These are phyloP conservation scores for Sphaerobolus stellatus DNA, from an alignment of 1,284 basidiomycete genomes.

Conservation along the genomic window DNA sequence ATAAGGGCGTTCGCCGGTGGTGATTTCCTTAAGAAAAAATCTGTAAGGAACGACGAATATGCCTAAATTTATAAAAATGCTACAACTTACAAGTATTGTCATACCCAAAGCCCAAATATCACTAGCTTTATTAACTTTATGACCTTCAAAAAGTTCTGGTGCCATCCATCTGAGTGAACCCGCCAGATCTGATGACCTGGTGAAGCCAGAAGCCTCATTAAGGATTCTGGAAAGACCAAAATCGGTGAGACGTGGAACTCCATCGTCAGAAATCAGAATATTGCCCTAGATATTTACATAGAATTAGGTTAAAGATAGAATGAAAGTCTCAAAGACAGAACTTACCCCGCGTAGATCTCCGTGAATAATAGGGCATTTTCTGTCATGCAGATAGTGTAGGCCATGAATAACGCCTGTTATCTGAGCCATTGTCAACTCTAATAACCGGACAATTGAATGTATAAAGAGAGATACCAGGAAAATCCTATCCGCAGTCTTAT, in stretches of 20 bases:
- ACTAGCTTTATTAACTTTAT: not conserved
- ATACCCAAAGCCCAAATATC: constrained; percentile 3
- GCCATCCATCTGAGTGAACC: constrained; percentile 2
- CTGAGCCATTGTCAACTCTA: not conserved
- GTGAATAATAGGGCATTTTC: not conserved
- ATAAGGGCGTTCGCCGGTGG: no score
- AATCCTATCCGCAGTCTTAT: not conserved
- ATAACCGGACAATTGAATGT: not conserved
- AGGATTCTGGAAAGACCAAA: not conserved
- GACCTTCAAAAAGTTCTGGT: not conserved
- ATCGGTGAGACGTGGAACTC: not conserved
- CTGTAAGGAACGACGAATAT: no score
- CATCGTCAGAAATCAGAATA: not conserved
- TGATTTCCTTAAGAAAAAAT: no score
- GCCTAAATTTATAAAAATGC: no score
- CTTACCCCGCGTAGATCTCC: not conserved
- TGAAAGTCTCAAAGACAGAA: no score
- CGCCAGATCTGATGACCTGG: not conserved
- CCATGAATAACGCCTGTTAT: not conserved
- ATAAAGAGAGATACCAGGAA: not conserved
- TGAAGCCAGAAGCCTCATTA: not conserved
- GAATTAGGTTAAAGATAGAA: not conserved
- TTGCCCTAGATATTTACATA: not conserved
- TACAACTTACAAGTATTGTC: constrained; percentile 2
- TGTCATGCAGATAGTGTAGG: not conserved